phyloP scores from a whole-genome alignment of 1,139 yeast genomes.

The Saccharomyces hybrid region DNA sequence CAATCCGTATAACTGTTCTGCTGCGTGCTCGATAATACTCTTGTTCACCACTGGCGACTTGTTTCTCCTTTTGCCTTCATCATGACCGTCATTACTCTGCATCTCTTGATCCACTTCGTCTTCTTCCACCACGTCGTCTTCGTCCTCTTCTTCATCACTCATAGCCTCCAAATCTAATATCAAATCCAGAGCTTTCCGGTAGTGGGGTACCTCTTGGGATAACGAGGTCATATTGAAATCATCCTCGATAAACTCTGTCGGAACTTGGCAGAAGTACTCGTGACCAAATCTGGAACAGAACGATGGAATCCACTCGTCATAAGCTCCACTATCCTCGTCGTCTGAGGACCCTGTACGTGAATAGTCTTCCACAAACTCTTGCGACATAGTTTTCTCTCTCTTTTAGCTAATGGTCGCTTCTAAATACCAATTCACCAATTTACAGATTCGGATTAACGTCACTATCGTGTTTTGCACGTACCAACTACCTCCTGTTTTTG shows the following conservation, averaged over 20 bases:
- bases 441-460: background rate
- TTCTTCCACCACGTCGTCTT: conserved; percentile 8
- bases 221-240: conserved; percentile 92
- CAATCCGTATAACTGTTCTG: conserved; percentile 84
- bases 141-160: conserved; percentile 30
- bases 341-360: conserved; percentile 19
- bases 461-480: background rate
- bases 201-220: conserved; percentile 77
- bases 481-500: background rate
- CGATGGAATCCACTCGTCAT: conserved; percentile 81
- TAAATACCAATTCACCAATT: background rate
- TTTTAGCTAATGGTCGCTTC: background rate
- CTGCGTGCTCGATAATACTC: conserved; percentile 74
- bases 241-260: conserved; percentile 90
- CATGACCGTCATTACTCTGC: conserved; percentile 3
- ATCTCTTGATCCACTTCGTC: conserved; percentile 1
- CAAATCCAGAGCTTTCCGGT: conserved; percentile 84
- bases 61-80: background rate
- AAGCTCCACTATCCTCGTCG: conserved; percentile 29
- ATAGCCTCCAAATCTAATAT: conserved; percentile 84
- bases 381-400: conserved; percentile 1
- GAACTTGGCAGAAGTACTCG: conserved; percentile 87
- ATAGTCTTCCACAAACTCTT: conserved; percentile 19
- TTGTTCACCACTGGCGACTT: conserved; percentile 33
- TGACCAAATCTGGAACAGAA: conserved; percentile 85